Base-by-base conservation (phyloP, 805 yeast species). In the Lachancea sp. region DNA sequence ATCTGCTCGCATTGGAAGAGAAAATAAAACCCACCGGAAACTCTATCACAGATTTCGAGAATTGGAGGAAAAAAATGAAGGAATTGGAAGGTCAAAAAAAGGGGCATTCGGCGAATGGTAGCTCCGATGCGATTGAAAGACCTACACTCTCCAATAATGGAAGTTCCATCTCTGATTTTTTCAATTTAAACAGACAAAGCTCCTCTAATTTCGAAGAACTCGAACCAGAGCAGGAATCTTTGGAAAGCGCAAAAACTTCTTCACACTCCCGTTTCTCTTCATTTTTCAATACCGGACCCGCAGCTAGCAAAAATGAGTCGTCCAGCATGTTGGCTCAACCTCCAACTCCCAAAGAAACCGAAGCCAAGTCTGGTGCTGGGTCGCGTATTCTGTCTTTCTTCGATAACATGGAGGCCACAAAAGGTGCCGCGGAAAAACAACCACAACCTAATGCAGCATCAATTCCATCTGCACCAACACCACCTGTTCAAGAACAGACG, bases 21-120 rank as follows among this genome's bases (percentile, higher is more conserved):
- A 61, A 58, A 35, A 58, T 64, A 22, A 58, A 56, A 34, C 55
- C 63, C 9, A 56, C 62, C 2, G 69, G 69, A n/a, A 62, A 65
- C 46, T 52, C 66, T 22, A 60, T 63, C 55, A 60, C 59, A 10
- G 74, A 69, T 49, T 70, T 70, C 49, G 75, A 70, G 49, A 53
- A 60, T 26, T 69, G 69, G 67, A 70, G 62, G 48, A 62, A 66
- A 2, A 62, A 60, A 53, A 63, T 68, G 60, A 67, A 60, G 44
- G 66, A 58, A 40, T 56, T 63, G 45, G 70, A 66, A 38, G 63
- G 63, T 44, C 57, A 53, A 36, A 66, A 65, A 43, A 59, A 60
- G 42, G 68, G 67, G 22, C 54, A 58, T 11, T 27, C 45, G 12
- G 32, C 46, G n/a, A 44, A 41, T 11, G 42, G 32, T 11, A 17